Evolutionary conservation across 352 stramenopile genomes (phyloP).

Genomic region (Globisporangium polare): DNA sequence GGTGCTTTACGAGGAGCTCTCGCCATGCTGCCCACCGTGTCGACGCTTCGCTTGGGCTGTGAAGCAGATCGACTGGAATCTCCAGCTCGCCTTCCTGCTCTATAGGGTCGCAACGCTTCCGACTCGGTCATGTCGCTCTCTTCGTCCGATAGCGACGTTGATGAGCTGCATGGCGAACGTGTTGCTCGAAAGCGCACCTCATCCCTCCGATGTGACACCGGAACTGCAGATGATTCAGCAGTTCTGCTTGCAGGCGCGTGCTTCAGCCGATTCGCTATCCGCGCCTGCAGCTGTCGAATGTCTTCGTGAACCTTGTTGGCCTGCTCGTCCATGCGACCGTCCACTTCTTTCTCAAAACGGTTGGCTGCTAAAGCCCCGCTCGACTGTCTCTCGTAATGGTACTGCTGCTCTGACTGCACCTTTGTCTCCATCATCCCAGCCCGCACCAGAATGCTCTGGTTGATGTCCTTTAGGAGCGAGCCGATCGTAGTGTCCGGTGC

Average conservation of each 20-base stretch:
- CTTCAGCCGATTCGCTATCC: slow-evolving; percentile 57
- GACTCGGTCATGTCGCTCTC: slow-evolving; percentile 13
- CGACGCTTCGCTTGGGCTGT: not conserved
- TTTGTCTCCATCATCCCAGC: not conserved
- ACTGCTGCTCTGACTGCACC: not conserved
- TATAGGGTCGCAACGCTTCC: not conserved
- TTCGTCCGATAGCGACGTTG: slow-evolving; percentile 29
- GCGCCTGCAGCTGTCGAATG: slow-evolving; percentile 60
- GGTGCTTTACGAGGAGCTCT: not conserved
- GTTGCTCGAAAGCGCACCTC: not conserved
- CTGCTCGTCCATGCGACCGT: slow-evolving; percentile 39
- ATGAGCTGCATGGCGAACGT: slow-evolving; percentile 24
- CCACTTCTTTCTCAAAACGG: not conserved
- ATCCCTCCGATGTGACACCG: not conserved
- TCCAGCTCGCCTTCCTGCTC: not conserved
- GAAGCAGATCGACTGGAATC: not conserved
- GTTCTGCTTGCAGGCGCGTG: slow-evolving; percentile 21
- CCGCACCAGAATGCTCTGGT: slow-evolving; percentile 9
- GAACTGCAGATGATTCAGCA: not conserved
- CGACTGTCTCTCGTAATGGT: not conserved
- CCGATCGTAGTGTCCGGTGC: not conserved
- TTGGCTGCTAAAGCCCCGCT: not conserved
- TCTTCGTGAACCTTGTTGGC: slow-evolving; percentile 71
- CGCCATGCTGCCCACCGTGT: not conserved
- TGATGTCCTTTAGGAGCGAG: slow-evolving; percentile 9